Base-by-base conservation (phyloP, 2,329 filamentous ascomycete species). In the Tolypocladium tundrense region DNA sequence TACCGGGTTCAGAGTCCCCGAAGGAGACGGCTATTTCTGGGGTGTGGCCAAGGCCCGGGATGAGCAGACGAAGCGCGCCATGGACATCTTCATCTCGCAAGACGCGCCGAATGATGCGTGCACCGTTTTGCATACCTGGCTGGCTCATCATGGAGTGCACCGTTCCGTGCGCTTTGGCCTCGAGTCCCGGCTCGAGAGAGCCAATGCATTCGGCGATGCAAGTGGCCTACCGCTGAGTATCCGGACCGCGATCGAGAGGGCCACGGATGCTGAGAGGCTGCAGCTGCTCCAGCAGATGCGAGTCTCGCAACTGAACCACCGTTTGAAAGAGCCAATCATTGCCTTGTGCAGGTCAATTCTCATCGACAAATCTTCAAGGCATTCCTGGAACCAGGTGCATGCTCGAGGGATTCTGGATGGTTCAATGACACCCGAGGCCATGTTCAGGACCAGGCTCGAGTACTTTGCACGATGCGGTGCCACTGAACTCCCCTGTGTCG, bases 71-170 rank as follows among this genome's bases (percentile, higher is more conserved):
- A 39, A 43, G 45, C n/a, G 55, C 16, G 33, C 59, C 24, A 59
- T 72, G 21, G 67, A 72, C 58, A 67, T 74, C n/a, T 73, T 69
- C 59, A 63, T 74, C 37, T 74, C 72, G 1, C 64, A 67, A 11
- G 70, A 69, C 27, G 64, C 66, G 9, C 67, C 69, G 1, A 68
- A 68, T 53, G 65, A 72, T 40, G 56, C 66, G 7, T 60, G 61
- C 31, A 70, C 70, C 2, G 61, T 73, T 39, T 59, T 74, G 13
- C 72, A 75, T 58, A 69, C 71, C 4, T 75, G 70, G 67, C 62
- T 75, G 14, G 72, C 72, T 6, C 72, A 74, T 56, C 65, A 69
- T 50, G 69, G 69, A 1, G 63, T 71, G 21, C 59, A 69, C 1
- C 67, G 72, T 1, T 61, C 67, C 13, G 63, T 69, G 40, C 65